These are phyloP conservation scores for Fusarium sp. DNA, from an alignment of 2,329 filamentous ascomycete genomes.

Conservation along the genomic window DNA sequence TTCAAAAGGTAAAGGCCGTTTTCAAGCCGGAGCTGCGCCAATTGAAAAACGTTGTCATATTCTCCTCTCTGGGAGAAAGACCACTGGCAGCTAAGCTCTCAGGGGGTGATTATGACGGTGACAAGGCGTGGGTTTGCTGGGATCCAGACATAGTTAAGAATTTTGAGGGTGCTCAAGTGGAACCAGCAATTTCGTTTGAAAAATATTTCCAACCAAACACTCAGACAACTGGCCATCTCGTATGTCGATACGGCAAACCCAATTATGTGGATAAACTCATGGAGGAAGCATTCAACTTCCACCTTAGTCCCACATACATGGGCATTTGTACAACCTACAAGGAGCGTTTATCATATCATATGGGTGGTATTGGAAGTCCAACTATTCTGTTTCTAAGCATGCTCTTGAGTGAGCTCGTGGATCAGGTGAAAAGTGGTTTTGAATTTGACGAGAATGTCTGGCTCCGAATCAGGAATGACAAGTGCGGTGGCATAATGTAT, in stretches of 20 bases:
- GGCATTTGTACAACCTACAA: conserved; percentile 2
- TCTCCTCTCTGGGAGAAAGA: conserved; percentile 69
- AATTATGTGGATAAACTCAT: background rate
- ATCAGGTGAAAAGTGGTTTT: conserved; percentile 1
- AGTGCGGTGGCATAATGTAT: background rate
- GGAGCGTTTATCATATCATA: background rate
- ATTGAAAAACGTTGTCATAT: conserved; percentile 82
- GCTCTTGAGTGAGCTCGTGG: background rate
- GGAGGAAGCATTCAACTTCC: conserved; percentile 7
- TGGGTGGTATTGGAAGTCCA: background rate
- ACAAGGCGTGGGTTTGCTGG: conserved; percentile 9
- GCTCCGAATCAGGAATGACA: background rate
- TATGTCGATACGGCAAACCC: background rate
- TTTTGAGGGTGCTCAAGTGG: background rate
- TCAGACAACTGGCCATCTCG: background rate
- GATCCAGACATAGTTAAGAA: background rate
- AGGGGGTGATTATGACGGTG: conserved; percentile 1
- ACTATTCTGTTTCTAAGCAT: background rate
- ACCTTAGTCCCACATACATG: background rate
- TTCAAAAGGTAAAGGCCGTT: conserved; percentile 73
- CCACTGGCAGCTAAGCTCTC: conserved; percentile 64
- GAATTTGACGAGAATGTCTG: background rate
- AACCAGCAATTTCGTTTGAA: background rate
- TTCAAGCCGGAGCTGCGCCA: conserved; percentile 69
- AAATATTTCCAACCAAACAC: background rate